phyloP scores from a whole-genome alignment of 202 grass and related monocot species.

The Hordeum pubiflorum region DNA sequence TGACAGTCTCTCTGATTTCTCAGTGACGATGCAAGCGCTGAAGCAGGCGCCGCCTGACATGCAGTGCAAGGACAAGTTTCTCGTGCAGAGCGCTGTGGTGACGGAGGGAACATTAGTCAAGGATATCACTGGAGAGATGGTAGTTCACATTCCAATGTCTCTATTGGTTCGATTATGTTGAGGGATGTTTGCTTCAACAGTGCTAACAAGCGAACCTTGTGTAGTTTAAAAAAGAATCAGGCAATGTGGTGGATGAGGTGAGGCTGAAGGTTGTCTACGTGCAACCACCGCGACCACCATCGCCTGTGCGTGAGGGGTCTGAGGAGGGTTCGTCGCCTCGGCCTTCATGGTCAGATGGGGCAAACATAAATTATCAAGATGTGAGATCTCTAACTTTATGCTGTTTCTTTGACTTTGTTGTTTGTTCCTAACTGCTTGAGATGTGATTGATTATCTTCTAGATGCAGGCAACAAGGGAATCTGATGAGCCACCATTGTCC shows the following conservation, averaged over 20 bases:
- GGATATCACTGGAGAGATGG: constrained; percentile 73
- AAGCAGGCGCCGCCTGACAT: constrained; percentile 57
- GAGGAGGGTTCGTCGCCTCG: constrained; percentile 63
- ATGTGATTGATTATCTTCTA: not conserved
- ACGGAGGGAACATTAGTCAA: constrained; percentile 28
- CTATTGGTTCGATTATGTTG: constrained; percentile 6
- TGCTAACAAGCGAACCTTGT: constrained; percentile 24
- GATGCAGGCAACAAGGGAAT: constrained; percentile 42
- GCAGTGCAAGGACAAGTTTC: constrained; percentile 97
- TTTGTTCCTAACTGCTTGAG: not conserved
- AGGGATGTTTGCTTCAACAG: not conserved
- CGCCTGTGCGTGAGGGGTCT: constrained; percentile 69
- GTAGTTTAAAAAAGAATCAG: constrained; percentile 77
- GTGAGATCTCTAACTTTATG: constrained; percentile 22
- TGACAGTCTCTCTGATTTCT: constrained; percentile 9
- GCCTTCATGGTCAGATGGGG: constrained; percentile 51
- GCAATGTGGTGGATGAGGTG: constrained; percentile 73
- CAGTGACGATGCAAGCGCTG: constrained; percentile 85
- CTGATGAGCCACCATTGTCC: constrained; percentile 34
- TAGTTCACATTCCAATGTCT: constrained; percentile 26
- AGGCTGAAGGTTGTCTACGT: constrained; percentile 78
- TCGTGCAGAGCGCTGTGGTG: constrained; percentile 68
- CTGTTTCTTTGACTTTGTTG: constrained; percentile 19
- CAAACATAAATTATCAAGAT: constrained; percentile 50
- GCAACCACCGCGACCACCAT: constrained; percentile 54